Evolutionary conservation across 192 early-diverging fungal genomes (phyloP).

Genomic region (Backusella australiensis): DNA sequence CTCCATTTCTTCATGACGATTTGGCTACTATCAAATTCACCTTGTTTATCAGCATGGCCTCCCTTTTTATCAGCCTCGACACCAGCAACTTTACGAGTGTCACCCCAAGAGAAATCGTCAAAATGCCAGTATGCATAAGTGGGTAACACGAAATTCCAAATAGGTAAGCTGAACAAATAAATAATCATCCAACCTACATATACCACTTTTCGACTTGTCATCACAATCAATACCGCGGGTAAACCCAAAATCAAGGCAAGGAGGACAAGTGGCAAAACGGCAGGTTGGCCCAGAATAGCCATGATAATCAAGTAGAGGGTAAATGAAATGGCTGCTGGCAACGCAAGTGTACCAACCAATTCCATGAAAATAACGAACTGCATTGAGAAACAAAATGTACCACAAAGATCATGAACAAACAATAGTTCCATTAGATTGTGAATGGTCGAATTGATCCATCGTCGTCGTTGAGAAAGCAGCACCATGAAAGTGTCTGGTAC

Average conservation of each 20-base stretch:
- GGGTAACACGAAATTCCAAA: constrained; percentile 82
- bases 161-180: constrained; percentile 56
- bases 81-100: constrained; percentile 70
- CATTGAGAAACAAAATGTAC: constrained; percentile 92
- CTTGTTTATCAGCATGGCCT: constrained; percentile 62
- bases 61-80: constrained; percentile 34
- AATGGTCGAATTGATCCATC: constrained; percentile 90
- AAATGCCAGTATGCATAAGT: constrained; percentile 86
- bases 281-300: constrained; percentile 62
- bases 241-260: constrained; percentile 82
- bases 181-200: constrained; percentile 78
- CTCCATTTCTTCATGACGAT: constrained; percentile 77
- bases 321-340: constrained; percentile 88
- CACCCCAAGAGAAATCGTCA: constrained; percentile 87
- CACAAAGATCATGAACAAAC: constrained; percentile 81
- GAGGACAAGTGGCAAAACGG: constrained; percentile 68
- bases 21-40: constrained; percentile 73
- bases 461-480: constrained; percentile 76
- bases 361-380: constrained; percentile 97
- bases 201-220: constrained; percentile 80
- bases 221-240: constrained; percentile 85
- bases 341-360: constrained; percentile 83
- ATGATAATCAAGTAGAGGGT: constrained; percentile 80
- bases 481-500: constrained; percentile 69
- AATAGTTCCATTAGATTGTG: constrained; percentile 85